Evolutionary conservation across 73 alveolate genomes (phyloP).

Genomic region (Uronychia binucleata): DNA sequence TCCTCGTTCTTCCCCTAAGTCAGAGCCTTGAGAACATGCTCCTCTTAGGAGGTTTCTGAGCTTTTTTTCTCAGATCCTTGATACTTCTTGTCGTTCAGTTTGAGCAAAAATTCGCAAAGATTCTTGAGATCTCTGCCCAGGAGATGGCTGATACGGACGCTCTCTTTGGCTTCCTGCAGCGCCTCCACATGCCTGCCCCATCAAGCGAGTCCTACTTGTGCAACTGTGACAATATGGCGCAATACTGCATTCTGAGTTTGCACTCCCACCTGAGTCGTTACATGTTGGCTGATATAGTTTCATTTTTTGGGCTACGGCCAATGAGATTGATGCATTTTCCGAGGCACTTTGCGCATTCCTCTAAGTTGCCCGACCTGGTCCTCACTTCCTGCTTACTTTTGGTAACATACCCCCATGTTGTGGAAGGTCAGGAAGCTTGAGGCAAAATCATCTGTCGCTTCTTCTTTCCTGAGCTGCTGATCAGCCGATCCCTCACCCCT

Average conservation of each 20-base stretch:
- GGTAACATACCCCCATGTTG: constrained; percentile 57
- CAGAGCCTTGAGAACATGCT: too few relatives aligned
- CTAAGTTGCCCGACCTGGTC: constrained; percentile 21
- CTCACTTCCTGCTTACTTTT: constrained; percentile 3
- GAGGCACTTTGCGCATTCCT: constrained; percentile 45
- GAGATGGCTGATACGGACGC: constrained; percentile 29
- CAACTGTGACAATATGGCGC: constrained; percentile 44
- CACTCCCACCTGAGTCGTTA: constrained; percentile 10
- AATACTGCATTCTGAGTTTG: constrained; percentile 45
- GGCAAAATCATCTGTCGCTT: constrained; percentile 22
- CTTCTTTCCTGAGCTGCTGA: constrained; percentile 18
- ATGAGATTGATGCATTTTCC: neutral
- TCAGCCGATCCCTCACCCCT: constrained; percentile 22
- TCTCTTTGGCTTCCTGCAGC: constrained; percentile 36
- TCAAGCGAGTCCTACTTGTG: constrained; percentile 6
- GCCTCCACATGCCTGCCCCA: constrained; percentile 35
- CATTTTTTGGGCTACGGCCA: neutral
- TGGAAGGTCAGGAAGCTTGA: constrained; percentile 28
- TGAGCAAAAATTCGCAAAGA: constrained; percentile 39
- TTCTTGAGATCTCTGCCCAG: constrained; percentile 27
- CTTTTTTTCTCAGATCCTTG: too few relatives aligned
- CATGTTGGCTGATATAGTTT: constrained; percentile 37
- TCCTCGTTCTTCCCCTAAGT: too few relatives aligned
- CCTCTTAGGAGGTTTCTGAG: too few relatives aligned
- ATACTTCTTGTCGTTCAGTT: too few relatives aligned